Evolutionary conservation across 805 yeast species (phyloP).

Genomic region (Debaryomyces prosopidis): DNA sequence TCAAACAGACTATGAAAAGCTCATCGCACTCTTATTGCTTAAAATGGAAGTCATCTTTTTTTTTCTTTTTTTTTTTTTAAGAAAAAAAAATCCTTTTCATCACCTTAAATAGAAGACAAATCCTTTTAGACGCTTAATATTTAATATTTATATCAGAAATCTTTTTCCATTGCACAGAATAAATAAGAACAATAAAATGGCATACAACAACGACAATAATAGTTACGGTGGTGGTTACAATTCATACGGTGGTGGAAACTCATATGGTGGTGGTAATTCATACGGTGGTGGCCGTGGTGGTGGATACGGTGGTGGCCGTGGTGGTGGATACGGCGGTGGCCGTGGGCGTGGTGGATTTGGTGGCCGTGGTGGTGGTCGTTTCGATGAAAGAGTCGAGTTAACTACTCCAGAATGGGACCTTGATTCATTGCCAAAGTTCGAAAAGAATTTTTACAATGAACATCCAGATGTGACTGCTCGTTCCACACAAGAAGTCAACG

Average conservation of each 20-base stretch:
- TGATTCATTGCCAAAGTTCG: constrained; percentile 79
- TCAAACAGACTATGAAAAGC: not conserved
- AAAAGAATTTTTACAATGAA: constrained; percentile 92
- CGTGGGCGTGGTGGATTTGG: constrained; percentile 40
- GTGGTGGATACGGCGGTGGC: constrained; percentile 35
- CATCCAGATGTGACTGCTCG: constrained; percentile 76
- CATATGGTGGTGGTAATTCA: constrained; percentile 33
- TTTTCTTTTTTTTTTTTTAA: constrained; percentile 8
- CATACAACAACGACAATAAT: constrained; percentile 37
- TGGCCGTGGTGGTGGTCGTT: constrained; percentile 33
- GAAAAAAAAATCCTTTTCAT: not conserved
- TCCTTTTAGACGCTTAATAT: not conserved
- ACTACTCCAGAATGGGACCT: constrained; percentile 80
- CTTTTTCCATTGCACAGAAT: not conserved
- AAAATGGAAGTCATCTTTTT: no score
- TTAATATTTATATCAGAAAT: not conserved
- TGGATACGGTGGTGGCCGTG: constrained; percentile 34
- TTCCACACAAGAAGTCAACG: constrained; percentile 66
- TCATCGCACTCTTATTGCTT: no score
- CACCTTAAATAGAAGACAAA: not conserved
- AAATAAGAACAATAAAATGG: constrained; percentile 26
- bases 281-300: constrained; percentile 24
- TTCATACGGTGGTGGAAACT: constrained; percentile 26
- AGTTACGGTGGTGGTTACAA: constrained; percentile 27
- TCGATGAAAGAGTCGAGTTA: constrained; percentile 49